Percentiles rank a stretch among this genome's conserved stretches.
Evolutionary conservation across 2,329 filamentous ascomycete species (phyloP).

Genomic region (Chaetomiaceae sp.): DNA sequence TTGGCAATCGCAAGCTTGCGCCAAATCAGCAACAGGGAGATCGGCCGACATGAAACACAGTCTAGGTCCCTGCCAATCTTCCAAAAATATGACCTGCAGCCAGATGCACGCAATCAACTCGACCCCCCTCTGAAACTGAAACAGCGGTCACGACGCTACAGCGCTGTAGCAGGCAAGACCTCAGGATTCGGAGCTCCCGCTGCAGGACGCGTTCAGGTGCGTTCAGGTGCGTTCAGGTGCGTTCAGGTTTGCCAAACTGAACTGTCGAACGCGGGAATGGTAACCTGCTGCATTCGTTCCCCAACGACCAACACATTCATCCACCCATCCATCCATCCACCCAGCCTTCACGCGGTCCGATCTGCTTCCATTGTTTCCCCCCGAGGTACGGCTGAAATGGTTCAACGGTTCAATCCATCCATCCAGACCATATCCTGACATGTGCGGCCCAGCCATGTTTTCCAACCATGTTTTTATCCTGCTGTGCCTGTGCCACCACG

Average conservation of each 20-base stretch:
- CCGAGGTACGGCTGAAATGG: slow-evolving; percentile 3
- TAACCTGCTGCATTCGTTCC: too few relatives aligned
- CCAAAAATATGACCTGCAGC: slow-evolving; percentile 15
- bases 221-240: too few relatives aligned
- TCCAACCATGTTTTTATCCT: background rate
- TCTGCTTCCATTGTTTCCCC: too few relatives aligned
- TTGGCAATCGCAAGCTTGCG: slow-evolving; percentile 5
- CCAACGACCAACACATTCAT: too few relatives aligned
- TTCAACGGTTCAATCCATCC: too few relatives aligned
- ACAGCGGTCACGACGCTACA: background rate
- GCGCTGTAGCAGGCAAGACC: too few relatives aligned
- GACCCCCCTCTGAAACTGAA: too few relatives aligned
- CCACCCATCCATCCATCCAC: too few relatives aligned
- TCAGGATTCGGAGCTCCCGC: too few relatives aligned
- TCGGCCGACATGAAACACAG: slow-evolving; percentile 20
- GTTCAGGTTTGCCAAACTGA: background rate
- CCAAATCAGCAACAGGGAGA: background rate
- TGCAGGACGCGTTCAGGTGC: too few relatives aligned
- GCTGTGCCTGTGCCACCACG: slow-evolving; percentile 5
- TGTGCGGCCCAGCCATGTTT: slow-evolving; percentile 9
- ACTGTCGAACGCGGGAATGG: too few relatives aligned
- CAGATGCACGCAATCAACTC: background rate
- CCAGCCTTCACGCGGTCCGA: too few relatives aligned
- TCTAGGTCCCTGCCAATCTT: slow-evolving; percentile 12
- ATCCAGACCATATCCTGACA: slow-evolving; percentile 1